These are phyloP conservation scores for Pezicula rhizophila DNA, from an alignment of 2,329 filamentous ascomycete species.

Conservation along the genomic window DNA sequence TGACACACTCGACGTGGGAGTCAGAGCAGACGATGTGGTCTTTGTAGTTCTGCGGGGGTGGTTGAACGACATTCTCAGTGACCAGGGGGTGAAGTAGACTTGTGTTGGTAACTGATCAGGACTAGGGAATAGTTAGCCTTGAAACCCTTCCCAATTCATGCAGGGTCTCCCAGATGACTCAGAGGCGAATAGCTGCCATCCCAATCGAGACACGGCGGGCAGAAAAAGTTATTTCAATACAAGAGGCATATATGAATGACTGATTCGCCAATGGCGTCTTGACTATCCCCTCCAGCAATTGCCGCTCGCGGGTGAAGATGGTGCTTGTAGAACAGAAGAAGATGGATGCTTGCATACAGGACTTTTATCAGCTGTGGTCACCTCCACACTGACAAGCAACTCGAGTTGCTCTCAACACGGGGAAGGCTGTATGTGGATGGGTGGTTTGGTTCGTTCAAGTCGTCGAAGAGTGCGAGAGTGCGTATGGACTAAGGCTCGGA, in stretches of 20 bases:
- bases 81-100: slow-evolving; percentile 12
- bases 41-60: slow-evolving; percentile 30
- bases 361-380: not conserved
- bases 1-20: slow-evolving; percentile 35
- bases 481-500: not conserved
- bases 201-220: slow-evolving; percentile 10
- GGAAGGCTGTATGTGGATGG: too few relatives aligned
- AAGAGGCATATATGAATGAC: slow-evolving; percentile 13
- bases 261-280: slow-evolving; percentile 19
- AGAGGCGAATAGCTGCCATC: slow-evolving; percentile 15
- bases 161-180: slow-evolving; percentile 20
- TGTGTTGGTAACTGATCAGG: slow-evolving; percentile 13
- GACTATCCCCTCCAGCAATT: slow-evolving; percentile 1
- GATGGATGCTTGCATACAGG: not conserved
- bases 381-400: not conserved
- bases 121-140: slow-evolving; percentile 23
- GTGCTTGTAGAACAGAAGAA: slow-evolving; percentile 1
- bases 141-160: slow-evolving; percentile 17
- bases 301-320: slow-evolving; percentile 4
- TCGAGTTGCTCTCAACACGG: too few relatives aligned
- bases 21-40: slow-evolving; percentile 34
- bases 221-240: slow-evolving; percentile 15
- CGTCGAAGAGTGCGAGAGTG: not conserved
- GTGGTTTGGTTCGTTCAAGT: not conserved
- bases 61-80: slow-evolving; percentile 27